Evolutionary conservation across 2,329 filamentous ascomycete genomes (phyloP), one percentile per base, ranked within the genome.

Genomic region (Immersiporthe knoxdaviesiana): DNA sequence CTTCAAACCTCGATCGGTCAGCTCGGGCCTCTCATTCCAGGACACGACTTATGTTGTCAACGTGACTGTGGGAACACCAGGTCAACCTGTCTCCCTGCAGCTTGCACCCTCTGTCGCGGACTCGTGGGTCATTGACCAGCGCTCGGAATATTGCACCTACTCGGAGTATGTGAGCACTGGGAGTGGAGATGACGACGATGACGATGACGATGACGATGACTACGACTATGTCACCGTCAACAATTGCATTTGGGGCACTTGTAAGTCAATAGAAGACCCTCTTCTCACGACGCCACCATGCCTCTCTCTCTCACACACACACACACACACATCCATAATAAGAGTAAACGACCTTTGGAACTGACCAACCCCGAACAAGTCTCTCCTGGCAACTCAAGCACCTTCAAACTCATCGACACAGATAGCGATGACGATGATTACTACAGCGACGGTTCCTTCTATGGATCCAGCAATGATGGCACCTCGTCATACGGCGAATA

Each of bases 81-180:
- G 71, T 8, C 77, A 79, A 70, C 64, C 72, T 8, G 27, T 79
- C 10, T 71, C 74, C 35, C 70, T 79, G 44, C 52, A 74, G 32
- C 70, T 78, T 39, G 74, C 76, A 35, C 67, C 75, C 1, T 74
- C 73, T 0, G 35, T 70, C 3, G 65, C 72, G 16, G 68, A 75
- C 47, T 76, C 77, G 2, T 79, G 77, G 77, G 74, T 78, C 18
- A 70, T 72, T 21, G 74, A 76, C 61, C 67, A 73, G 8, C 66
- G 70, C 27, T 70, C 70, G 4, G 0, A 3, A 1, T 68, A 27
- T 63, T 73, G 72, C 68, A 59, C 6, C 52, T 60, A 67, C 63
- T 68, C 59, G 7, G 41, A 12, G 1, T 24, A 67, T 11, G 30
- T 37, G 68, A 66, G 32, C 16, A 54, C 16, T 35, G 58, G 65